Base-by-base conservation (phyloP, 2,329 filamentous ascomycete species). In the Aspergillus fumigatus region DNA sequence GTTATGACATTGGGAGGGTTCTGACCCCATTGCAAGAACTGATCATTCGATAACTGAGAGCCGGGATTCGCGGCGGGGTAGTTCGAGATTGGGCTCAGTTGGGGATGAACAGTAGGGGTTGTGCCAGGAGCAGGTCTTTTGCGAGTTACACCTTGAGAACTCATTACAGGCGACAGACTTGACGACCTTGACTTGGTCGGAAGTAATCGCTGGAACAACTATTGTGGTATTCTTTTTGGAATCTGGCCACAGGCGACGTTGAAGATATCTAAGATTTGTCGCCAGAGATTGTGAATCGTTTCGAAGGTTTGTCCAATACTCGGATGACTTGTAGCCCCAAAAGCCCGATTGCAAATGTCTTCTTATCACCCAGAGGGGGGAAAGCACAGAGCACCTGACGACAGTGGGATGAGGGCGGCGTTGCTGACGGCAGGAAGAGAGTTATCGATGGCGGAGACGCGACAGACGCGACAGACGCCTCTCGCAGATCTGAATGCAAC, bases 71-170 rank as follows among this genome's bases (percentile, higher is more conserved):
- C 19, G 21, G 60, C 52, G 8, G 80, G 71, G 50, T 79, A 79
- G 56, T 75, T 75, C 19, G 78, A 75, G 59, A 82, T 79, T 41
- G 75, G 77, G 56, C 82, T 81, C 67, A 82, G 74, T 62, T 77
- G 77, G 41, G 79, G 78, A 51, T 85, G 83, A 23, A 82, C 76
- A 62, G 83, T 76, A n/a, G 89, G 87, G 40, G 84, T 82, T 59
- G 86, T 78, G 70, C 88, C 89, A 55, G 89, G 87, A 49, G 89
- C 89, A 64, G 88, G 80, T 72, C 90, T 83, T 79, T 94, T 94
- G 73, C 89, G 79, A 52, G 75, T 77, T 45, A 75, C 67, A 51
- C 73, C 71, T 69, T 78, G 75, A 23, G 75, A 72, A 53, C 71
- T 68, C 75, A 76, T 77, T 55, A 53, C 63, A 59, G 60, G 59